Evolutionary conservation across 2,329 filamentous ascomycete genomes (phyloP).

Genomic region (Chalaropsis thielavioides): DNA sequence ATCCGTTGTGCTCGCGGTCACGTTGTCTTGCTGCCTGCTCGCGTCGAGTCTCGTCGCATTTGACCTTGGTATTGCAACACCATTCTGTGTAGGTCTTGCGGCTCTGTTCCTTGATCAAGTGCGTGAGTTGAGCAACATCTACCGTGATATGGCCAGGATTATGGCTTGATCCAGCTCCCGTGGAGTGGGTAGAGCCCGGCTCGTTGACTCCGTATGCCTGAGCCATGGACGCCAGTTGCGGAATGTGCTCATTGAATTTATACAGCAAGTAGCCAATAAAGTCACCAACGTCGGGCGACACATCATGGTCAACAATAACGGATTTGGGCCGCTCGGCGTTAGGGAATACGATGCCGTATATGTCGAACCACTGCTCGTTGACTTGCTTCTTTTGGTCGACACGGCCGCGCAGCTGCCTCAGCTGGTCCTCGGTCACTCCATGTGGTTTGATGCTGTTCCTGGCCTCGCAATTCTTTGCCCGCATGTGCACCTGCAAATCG

Average conservation of each 20-base stretch:
- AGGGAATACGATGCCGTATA: conserved; percentile 21
- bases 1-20: conserved; percentile 4
- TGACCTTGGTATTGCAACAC: conserved; percentile 6
- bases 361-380: conserved; percentile 21
- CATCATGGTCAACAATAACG: conserved; percentile 19
- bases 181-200: not conserved
- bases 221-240: not conserved
- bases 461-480: conserved; percentile 14
- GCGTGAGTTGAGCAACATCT: conserved; percentile 7
- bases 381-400: conserved; percentile 20
- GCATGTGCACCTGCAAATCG: conserved; percentile 18
- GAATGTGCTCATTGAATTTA: conserved; percentile 7
- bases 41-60: not conserved
- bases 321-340: conserved; percentile 17
- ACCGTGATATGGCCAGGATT: not conserved
- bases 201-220: not conserved
- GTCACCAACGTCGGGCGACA: conserved; percentile 19
- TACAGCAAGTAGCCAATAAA: conserved; percentile 18
- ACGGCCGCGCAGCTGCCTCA: conserved; percentile 17
- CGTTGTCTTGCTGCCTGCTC: conserved; percentile 7
- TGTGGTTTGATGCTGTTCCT: conserved; percentile 15
- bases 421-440: conserved; percentile 20
- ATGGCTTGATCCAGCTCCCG: not conserved
- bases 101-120: conserved; percentile 8
- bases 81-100: conserved; percentile 12